phyloP scores from a whole-genome alignment of 345 rosid species.

The Heritiera littoralis region DNA sequence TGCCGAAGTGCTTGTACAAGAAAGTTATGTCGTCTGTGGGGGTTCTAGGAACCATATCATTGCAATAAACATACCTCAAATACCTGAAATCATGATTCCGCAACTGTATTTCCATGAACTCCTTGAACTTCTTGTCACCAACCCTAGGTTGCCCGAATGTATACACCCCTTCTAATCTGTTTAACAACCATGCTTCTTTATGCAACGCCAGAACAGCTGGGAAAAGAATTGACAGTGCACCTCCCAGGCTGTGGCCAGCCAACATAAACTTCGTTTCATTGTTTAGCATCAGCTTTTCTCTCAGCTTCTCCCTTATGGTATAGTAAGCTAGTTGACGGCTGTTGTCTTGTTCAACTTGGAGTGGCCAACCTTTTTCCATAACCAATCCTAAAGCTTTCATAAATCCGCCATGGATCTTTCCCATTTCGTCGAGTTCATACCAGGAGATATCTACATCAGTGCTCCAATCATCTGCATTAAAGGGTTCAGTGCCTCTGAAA shows the following conservation, averaged over 20 bases:
- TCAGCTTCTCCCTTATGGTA: slow-evolving; percentile 44
- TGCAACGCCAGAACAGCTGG: slow-evolving; percentile 51
- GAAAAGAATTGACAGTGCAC: slow-evolving; percentile 56
- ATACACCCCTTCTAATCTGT: slow-evolving; percentile 60
- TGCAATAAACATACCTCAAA: slow-evolving; percentile 14
- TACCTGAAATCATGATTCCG: slow-evolving; percentile 38
- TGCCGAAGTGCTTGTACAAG: slow-evolving; percentile 5
- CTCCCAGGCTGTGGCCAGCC: slow-evolving; percentile 73
- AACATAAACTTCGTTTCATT: slow-evolving; percentile 46
- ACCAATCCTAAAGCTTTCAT: slow-evolving; percentile 62
- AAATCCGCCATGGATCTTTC: slow-evolving; percentile 63
- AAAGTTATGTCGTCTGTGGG: slow-evolving; percentile 2
- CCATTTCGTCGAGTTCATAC: slow-evolving; percentile 43
- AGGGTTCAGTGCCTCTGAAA: slow-evolving; percentile 52
- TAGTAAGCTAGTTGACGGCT: slow-evolving; percentile 51
- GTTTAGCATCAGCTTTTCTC: slow-evolving; percentile 29
- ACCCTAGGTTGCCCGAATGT: slow-evolving; percentile 81
- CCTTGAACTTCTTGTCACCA: slow-evolving; percentile 54
- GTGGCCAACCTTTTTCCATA: slow-evolving; percentile 46
- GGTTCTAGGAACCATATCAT: slow-evolving; percentile 1
- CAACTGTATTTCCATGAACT: slow-evolving; percentile 47
- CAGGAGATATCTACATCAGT: slow-evolving; percentile 53
- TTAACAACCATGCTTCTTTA: slow-evolving; percentile 39
- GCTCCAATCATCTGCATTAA: slow-evolving; percentile 51
- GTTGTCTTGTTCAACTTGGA: slow-evolving; percentile 13